Percentiles rank a stretch among this genome's conserved stretches.
phyloP scores from a whole-genome alignment of 495 filamentous ascomycete species.

The Immersiella caudata region DNA sequence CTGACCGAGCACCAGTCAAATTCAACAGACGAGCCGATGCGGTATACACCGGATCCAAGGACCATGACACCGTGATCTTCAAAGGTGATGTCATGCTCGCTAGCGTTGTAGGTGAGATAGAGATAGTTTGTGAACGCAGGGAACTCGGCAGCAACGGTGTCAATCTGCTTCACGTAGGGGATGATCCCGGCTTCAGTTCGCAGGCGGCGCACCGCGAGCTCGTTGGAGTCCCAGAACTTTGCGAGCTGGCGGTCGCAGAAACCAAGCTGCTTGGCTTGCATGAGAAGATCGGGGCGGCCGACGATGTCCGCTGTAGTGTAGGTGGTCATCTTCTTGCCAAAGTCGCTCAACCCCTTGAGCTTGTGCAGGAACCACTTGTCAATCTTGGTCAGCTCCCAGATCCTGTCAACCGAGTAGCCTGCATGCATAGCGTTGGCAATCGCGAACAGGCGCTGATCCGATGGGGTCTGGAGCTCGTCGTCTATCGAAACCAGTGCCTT shows the following conservation, averaged over 20 bases:
- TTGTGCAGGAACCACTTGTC: slow-evolving; percentile 96
- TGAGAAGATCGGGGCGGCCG: slow-evolving; percentile 57
- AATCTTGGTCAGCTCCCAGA: slow-evolving; percentile 97
- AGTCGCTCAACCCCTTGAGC: slow-evolving; percentile 88
- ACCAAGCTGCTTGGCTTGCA: slow-evolving; percentile 86
- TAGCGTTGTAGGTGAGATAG: slow-evolving; percentile 93
- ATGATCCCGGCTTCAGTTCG: slow-evolving; percentile 82
- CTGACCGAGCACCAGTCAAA: slow-evolving; percentile 99
- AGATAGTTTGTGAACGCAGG: slow-evolving; percentile 95
- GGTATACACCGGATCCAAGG: slow-evolving; percentile 93
- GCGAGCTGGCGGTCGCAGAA: slow-evolving; percentile 94
- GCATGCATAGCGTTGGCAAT: slow-evolving; percentile 96
- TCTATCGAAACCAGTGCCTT: slow-evolving; percentile 92
- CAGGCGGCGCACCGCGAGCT: slow-evolving; percentile 80
- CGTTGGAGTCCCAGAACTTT: slow-evolving; percentile 90
- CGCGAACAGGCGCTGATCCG: slow-evolving; percentile 95
- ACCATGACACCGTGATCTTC: slow-evolving; percentile 94
- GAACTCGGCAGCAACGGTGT: slow-evolving; percentile 97
- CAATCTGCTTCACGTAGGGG: slow-evolving; percentile 95
- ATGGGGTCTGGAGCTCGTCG: slow-evolving; percentile 93
- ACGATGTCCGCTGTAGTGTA: slow-evolving; percentile 73
- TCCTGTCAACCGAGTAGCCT: slow-evolving; percentile 91
- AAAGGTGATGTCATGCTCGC: slow-evolving; percentile 82
- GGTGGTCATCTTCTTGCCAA: slow-evolving; percentile 72
- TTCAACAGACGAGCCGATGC: slow-evolving; percentile 96